Base-by-base conservation (phyloP, 768 basidiomycete genomes). In the Mycena olivaceomarginata region DNA sequence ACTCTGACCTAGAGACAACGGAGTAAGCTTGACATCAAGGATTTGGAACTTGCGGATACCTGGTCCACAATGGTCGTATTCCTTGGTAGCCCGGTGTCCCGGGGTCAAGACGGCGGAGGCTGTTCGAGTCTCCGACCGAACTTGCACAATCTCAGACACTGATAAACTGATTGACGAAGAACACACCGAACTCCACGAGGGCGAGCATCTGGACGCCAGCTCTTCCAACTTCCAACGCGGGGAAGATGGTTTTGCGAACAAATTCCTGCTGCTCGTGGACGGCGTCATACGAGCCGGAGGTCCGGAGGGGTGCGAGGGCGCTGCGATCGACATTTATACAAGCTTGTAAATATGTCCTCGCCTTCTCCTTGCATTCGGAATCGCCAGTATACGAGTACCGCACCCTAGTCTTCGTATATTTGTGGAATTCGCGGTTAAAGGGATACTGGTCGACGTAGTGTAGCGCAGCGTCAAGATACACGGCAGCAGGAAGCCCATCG, bases 351-450 rank as follows among this genome's bases (percentile, higher is more conserved):
- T 73, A 73, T 48, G 12, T 40, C 56, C 72, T 67, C 72, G 72
- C 72, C 65, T 67, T 73, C 72, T 73, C 65, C 57, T 73, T 73
- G 25, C 65, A 73, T 73, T 67, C 72, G 43, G 72, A 67, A 67
- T 73, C 72, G 64, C 72, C 25, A 20, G n/a, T 66, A 22, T 57
- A 73, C 56, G 65, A 45, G 65, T 73, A 73, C 65, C 9, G 51
- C 51, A n/a, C 43, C 72, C 41, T 73, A 31, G 22, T 67, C 72
- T 67, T 73, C 43, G 53, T 59, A 43, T 73, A 73, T 67, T 73
- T 73, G 72, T 73, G 59, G 72, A 73, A 73, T 73, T 73, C 65
- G 72, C 65, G 72, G 65, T 73, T 43, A 60, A 73, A 73, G 72
- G 72, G 72, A 67, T 73, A 73, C 65, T 67, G 40, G 41, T 66